Evolutionary conservation across 2,329 filamentous ascomycete species (phyloP).

Genomic region (Didymosphaeria variabile): DNA sequence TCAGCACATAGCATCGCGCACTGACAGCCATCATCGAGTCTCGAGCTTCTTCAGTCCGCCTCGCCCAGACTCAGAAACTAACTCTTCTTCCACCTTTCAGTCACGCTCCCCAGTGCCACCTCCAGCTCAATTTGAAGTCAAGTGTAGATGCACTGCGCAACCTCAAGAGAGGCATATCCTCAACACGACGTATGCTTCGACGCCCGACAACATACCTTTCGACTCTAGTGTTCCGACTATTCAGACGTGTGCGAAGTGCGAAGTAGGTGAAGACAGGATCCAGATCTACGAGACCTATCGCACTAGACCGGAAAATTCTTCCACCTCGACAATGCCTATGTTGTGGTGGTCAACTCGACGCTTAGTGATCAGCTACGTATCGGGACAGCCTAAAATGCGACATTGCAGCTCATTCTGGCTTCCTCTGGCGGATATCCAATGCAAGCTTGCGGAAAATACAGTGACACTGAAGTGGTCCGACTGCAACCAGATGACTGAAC

Average conservation of each 20-base stretch:
- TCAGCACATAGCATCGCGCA: constrained; percentile 10
- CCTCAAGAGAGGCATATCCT: constrained; percentile 28
- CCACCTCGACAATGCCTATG: constrained; percentile 13
- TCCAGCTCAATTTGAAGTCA: constrained; percentile 19
- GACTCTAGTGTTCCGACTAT: constrained; percentile 10
- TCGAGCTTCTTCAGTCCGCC: constrained; percentile 15
- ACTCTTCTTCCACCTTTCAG: constrained; percentile 11
- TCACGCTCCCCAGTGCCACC: constrained; percentile 15
- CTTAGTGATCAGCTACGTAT: constrained; percentile 14
- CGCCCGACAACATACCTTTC: not conserved
- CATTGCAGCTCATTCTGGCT: constrained; percentile 33
- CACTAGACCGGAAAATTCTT: constrained; percentile 3
- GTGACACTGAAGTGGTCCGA: constrained; percentile 31
- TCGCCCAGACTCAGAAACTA: constrained; percentile 12
- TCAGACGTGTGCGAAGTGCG: constrained; percentile 21
- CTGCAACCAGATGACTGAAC: constrained; percentile 31
- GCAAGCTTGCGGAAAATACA: constrained; percentile 5
- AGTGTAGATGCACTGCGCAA: constrained; percentile 21
- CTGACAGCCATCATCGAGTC: constrained; percentile 17
- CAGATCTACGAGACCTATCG: constrained; percentile 26
- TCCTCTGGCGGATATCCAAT: constrained; percentile 28
- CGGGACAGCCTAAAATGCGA: constrained; percentile 12
- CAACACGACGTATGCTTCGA: constrained; percentile 19
- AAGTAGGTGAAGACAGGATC: constrained; percentile 21
- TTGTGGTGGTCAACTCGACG: constrained; percentile 26